phyloP scores from a whole-genome alignment of 2,329 filamentous ascomycete species.

The Colletotrichum sp. region DNA sequence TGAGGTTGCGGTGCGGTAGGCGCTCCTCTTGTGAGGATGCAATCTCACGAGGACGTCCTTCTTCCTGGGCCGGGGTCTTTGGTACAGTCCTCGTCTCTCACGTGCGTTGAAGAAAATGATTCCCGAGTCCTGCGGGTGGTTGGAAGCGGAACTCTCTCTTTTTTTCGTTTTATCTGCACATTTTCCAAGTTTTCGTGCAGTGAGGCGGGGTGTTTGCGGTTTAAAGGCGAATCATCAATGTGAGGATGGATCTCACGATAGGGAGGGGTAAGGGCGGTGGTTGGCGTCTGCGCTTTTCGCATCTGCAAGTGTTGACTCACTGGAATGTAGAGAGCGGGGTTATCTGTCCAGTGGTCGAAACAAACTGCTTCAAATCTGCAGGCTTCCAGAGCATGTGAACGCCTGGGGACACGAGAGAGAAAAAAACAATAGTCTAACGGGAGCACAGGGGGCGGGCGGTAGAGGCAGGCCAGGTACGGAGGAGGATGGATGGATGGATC shows the following conservation, averaged over 20 bases:
- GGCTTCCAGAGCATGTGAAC: not conserved
- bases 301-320: not conserved
- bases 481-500: not conserved
- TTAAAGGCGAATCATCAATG: not conserved
- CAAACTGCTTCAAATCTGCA: not conserved
- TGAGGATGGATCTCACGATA: not conserved
- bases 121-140: not conserved
- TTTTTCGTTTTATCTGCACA: not conserved
- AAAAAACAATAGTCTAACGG: not conserved
- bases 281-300: not conserved
- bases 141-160: not conserved
- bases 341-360: not conserved
- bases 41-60: no score
- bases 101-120: not conserved
- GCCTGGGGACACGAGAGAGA: not conserved
- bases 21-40: no score
- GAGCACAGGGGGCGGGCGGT: not conserved
- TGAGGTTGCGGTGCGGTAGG: not conserved
- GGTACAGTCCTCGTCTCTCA: not conserved
- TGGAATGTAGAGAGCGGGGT: not conserved
- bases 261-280: not conserved
- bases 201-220: not conserved
- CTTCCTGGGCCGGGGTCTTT: not conserved
- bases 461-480: not conserved
- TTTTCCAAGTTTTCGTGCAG: not conserved